Evolutionary conservation across 1,139 yeast species (phyloP).

Genomic region (Pichia sp.): DNA sequence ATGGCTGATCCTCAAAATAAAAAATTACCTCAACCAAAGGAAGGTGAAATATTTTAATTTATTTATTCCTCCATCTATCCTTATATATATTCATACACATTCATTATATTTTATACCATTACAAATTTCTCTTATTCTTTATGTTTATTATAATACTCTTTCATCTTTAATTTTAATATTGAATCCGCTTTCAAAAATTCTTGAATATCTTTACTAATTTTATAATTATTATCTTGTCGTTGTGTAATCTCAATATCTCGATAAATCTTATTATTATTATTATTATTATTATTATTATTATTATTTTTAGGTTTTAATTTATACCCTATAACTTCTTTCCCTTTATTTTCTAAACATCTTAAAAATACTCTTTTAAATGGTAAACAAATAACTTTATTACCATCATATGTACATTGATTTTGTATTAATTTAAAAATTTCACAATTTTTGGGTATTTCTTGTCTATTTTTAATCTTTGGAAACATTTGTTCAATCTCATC

Average conservation of each 20-base stretch:
- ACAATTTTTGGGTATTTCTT: slow-evolving; percentile 20
- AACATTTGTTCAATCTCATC: slow-evolving; percentile 24
- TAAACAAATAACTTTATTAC: slow-evolving; percentile 28
- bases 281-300: slow-evolving; percentile 10
- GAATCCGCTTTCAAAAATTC: slow-evolving; percentile 28
- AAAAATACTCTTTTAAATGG: slow-evolving; percentile 32
- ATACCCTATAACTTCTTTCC: slow-evolving; percentile 26
- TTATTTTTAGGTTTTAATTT: slow-evolving; percentile 23
- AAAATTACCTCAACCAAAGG: slow-evolving; percentile 85
- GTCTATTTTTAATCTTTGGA: slow-evolving; percentile 16
- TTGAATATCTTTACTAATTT: slow-evolving; percentile 5
- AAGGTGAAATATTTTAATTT: slow-evolving; percentile 57
- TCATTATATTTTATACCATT: neutral
- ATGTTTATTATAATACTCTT: slow-evolving; percentile 23
- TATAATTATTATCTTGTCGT: slow-evolving; percentile 25
- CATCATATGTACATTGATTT: slow-evolving; percentile 32
- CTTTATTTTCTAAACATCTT: slow-evolving; percentile 24
- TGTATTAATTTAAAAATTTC: slow-evolving; percentile 26
- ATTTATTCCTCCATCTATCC: too few species aligned
- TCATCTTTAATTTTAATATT: slow-evolving; percentile 24
- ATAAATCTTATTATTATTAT: slow-evolving; percentile 12
- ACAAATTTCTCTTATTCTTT: neutral
- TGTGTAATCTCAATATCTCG: slow-evolving; percentile 29
- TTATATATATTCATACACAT: neutral
- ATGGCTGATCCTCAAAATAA: slow-evolving; percentile 84